Percentiles rank a stretch among this genome's conserved stretches.
phyloP scores from a whole-genome alignment of 78 protist genomes.

The Dictyostelium citrinum region DNA sequence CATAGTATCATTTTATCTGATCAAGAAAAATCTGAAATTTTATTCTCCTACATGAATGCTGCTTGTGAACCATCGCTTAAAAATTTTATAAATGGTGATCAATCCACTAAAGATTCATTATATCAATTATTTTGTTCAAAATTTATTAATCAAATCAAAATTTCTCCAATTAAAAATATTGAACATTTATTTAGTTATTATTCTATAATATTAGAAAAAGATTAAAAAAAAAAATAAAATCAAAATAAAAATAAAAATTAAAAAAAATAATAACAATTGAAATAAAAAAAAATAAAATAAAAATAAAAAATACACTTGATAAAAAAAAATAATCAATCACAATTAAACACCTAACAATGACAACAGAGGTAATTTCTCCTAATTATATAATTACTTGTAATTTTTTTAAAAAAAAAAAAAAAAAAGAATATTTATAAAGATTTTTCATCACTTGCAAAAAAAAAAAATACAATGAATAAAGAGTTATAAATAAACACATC shows the following conservation, averaged over 20 bases:
- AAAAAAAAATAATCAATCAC: too few relatives aligned
- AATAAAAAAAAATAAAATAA: background rate
- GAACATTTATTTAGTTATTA: background rate
- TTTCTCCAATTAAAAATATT: background rate
- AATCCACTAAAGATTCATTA: background rate
- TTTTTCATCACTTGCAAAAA: too few relatives aligned
- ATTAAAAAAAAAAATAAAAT: background rate
- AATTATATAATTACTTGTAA: too few relatives aligned
- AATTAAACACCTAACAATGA: too few relatives aligned
- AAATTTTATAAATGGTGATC: background rate
- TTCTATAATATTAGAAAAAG: background rate
- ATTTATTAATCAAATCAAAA: background rate
- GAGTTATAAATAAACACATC: too few relatives aligned
- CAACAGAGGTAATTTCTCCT: too few relatives aligned
- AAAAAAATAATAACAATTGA: too few relatives aligned
- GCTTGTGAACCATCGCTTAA: background rate
- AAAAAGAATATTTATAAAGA: too few relatives aligned
- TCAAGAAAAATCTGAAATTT: background rate
- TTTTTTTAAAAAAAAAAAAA: too few relatives aligned
- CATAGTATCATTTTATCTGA: background rate
- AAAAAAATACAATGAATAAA: too few relatives aligned
- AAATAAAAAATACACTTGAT: background rate
- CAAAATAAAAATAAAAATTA: background rate
- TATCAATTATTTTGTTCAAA: background rate
- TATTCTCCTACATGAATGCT: background rate